Conservation (phyloP, 2,329 filamentous ascomycete genomes). For the Claviceps sp. region DNA sequence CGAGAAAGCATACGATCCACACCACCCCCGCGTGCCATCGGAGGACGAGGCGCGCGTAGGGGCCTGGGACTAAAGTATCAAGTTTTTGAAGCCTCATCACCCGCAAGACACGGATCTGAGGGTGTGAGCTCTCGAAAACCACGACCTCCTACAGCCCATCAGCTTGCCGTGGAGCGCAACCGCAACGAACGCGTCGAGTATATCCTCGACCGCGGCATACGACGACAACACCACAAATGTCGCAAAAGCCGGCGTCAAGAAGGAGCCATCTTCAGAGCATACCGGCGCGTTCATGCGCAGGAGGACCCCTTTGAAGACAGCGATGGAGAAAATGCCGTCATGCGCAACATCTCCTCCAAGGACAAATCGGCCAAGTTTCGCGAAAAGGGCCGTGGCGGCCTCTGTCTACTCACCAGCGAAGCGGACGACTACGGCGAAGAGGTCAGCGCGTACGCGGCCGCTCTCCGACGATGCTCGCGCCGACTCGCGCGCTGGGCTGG, state of each 20-base stretch:
- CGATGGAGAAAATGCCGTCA: constrained; percentile 39
- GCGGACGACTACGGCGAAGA: constrained; percentile 68
- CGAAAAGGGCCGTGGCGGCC: constrained; percentile 47
- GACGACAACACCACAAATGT: constrained; percentile 49
- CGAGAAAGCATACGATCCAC: constrained; percentile 32
- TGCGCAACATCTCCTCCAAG: constrained; percentile 17
- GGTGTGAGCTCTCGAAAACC: constrained; percentile 48
- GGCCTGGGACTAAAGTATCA: constrained; percentile 40
- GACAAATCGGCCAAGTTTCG: constrained; percentile 29
- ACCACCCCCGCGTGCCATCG: constrained; percentile 23
- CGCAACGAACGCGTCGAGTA: constrained; percentile 69
- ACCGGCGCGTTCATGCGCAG: constrained; percentile 46
- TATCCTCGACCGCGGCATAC: constrained; percentile 62
- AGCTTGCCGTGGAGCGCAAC: constrained; percentile 68
- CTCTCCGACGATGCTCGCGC: constrained; percentile 49
- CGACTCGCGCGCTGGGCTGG: constrained; percentile 58
- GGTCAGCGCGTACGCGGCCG: constrained; percentile 49
- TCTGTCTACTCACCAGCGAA: constrained; percentile 48
- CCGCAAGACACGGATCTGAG: constrained; percentile 40
- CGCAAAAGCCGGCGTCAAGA: constrained; percentile 49
- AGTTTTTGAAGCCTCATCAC: constrained; percentile 47
- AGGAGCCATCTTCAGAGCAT: constrained; percentile 53
- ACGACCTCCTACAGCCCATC: constrained; percentile 67
- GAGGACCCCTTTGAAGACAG: constrained; percentile 47
- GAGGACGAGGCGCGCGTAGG: constrained; percentile 10